These are phyloP conservation scores for Fusarium coicis DNA, from an alignment of 2,329 filamentous ascomycete genomes.

Conservation along the genomic window DNA sequence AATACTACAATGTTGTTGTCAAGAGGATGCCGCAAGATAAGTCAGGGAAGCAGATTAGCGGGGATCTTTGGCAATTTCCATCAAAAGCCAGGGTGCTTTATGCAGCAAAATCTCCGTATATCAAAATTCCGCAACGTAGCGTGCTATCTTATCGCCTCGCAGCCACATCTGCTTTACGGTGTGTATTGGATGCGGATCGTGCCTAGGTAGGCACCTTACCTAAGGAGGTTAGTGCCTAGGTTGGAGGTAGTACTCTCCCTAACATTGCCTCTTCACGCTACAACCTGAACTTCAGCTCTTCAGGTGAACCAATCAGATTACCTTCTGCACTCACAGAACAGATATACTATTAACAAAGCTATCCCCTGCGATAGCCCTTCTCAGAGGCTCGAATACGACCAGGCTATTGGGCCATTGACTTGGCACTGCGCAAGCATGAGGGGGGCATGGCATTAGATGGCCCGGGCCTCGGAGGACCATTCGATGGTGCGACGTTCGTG, in stretches of 20 bases:
- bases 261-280: not conserved
- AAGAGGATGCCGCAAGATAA: not conserved
- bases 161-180: not conserved
- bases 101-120: conserved; percentile 3
- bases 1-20: not conserved
- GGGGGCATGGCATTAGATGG: conserved; percentile 5
- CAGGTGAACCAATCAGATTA: conserved; percentile 31
- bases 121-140: conserved; percentile 30
- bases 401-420: conserved; percentile 8
- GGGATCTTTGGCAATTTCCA: conserved; percentile 17
- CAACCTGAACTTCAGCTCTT: conserved; percentile 17
- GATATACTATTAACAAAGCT: conserved; percentile 26
- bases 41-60: not conserved
- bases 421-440: conserved; percentile 12
- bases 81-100: conserved; percentile 11
- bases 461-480: conserved; percentile 4
- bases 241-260: not conserved
- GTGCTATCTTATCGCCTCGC: conserved; percentile 44
- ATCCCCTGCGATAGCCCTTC: conserved; percentile 27
- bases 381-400: conserved; percentile 4
- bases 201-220: not conserved
- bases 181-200: not conserved
- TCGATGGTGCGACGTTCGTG: conserved; percentile 27
- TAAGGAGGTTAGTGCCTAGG: not conserved
- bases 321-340: conserved; percentile 1